Conservation (phyloP, 129 eudicot genomes). For the Flaveria ramosissima region DNA sequence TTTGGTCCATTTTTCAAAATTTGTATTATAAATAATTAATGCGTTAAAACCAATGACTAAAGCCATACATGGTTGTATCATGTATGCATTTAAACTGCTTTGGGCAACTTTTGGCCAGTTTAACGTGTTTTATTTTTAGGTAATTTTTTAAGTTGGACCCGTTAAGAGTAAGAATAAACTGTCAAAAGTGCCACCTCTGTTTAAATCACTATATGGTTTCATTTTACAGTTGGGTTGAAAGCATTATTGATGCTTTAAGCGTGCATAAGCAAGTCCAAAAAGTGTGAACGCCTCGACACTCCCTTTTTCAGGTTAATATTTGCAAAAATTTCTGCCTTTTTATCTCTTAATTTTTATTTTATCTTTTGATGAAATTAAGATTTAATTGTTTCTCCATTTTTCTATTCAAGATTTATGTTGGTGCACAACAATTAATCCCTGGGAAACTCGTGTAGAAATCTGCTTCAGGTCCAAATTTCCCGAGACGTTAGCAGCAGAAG, state of each 20-base stretch:
- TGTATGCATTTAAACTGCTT: neutral
- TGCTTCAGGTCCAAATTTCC: slow-evolving; percentile 5
- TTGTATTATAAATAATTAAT: neutral
- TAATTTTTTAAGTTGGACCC: neutral
- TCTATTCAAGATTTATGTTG: slow-evolving; percentile 12
- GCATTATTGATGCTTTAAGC: slow-evolving; percentile 71
- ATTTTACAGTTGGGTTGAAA: slow-evolving; percentile 70
- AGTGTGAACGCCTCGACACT: slow-evolving; percentile 38
- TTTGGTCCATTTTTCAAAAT: neutral
- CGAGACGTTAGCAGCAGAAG: slow-evolving; percentile 25
- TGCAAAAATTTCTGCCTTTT: neutral
- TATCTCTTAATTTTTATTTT: no score
- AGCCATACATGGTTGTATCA: neutral
- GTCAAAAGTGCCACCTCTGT: neutral
- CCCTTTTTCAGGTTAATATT: slow-evolving; percentile 18
- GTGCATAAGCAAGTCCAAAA: slow-evolving; percentile 57
- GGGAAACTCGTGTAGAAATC: neutral
- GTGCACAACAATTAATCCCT: slow-evolving; percentile 10
- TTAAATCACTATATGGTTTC: neutral
- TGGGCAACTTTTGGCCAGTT: neutral
- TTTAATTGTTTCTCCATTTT: neutral
- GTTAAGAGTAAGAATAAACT: neutral
- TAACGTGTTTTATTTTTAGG: neutral
- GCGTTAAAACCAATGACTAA: neutral
- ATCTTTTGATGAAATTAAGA: neutral